A percentile compares a stretch with the other conserved stretches of the same genome.
Evolutionary conservation across 306 rosid species (phyloP).

Genomic region (Glycyrrhiza uralensis): DNA sequence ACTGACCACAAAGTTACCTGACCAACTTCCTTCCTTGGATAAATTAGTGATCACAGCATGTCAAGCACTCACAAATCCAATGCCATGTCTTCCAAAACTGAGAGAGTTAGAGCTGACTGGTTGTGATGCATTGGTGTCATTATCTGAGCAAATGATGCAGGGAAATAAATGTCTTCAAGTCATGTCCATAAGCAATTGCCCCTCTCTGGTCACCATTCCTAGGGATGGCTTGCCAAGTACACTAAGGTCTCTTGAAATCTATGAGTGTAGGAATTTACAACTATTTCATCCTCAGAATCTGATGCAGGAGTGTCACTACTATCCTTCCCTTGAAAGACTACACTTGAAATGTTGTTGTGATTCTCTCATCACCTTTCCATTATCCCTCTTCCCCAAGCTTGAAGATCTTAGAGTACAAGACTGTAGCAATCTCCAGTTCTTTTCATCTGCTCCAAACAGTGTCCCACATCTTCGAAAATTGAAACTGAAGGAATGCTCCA

Average conservation of each 20-base stretch:
- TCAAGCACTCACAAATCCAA: slow-evolving; percentile 16
- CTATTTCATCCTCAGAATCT: neutral
- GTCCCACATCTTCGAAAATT: neutral
- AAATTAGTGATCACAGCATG: slow-evolving; percentile 19
- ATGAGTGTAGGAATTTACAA: slow-evolving; percentile 19
- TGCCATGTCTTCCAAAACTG: slow-evolving; percentile 16
- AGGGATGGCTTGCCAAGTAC: neutral
- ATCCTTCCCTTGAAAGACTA: neutral
- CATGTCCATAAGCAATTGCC: slow-evolving; percentile 14
- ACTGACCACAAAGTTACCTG: neutral
- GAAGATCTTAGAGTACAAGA: slow-evolving; percentile 9
- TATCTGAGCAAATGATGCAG: slow-evolving; percentile 17
- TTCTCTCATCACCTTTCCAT: slow-evolving; percentile 17
- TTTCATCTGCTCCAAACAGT: neutral
- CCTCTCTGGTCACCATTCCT: slow-evolving; percentile 10
- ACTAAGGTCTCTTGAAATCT: slow-evolving; percentile 11
- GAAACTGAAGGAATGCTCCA: slow-evolving; percentile 17
- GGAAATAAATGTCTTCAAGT: slow-evolving; percentile 18
- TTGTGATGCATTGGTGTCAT: slow-evolving; percentile 15
- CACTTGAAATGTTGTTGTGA: slow-evolving; percentile 7
- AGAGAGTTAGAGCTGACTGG: slow-evolving; percentile 10
- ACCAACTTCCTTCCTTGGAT: slow-evolving; percentile 15
- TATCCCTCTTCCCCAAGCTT: slow-evolving; percentile 16
- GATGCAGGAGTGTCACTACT: neutral
- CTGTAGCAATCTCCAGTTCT: slow-evolving; percentile 2